Percentiles rank a stretch among this genome's conserved stretches.
Evolutionary conservation across 2,329 filamentous ascomycete species (phyloP).

Genomic region (Huntiella decipiens): DNA sequence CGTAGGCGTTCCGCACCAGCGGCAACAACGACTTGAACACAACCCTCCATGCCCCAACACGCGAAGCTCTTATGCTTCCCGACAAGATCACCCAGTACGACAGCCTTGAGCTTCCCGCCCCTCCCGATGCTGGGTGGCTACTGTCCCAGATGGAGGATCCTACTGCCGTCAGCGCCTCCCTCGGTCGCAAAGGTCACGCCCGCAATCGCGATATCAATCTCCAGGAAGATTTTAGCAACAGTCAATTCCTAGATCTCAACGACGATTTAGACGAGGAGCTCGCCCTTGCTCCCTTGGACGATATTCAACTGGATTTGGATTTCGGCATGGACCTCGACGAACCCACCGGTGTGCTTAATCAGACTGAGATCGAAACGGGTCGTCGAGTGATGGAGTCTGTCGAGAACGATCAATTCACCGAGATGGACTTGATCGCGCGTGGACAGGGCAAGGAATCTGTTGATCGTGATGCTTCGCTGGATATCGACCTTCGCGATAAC

Average conservation of each 20-base stretch:
- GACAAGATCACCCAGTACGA: slow-evolving; percentile 90
- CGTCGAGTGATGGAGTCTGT: slow-evolving; percentile 57
- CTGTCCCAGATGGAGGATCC: slow-evolving; percentile 54
- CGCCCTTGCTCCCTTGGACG: slow-evolving; percentile 37
- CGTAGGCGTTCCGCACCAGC: slow-evolving; percentile 74
- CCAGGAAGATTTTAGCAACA: slow-evolving; percentile 51
- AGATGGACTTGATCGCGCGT: slow-evolving; percentile 37
- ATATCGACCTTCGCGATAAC: slow-evolving; percentile 34
- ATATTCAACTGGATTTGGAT: slow-evolving; percentile 55
- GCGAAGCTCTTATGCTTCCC: slow-evolving; percentile 71
- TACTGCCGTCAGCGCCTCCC: slow-evolving; percentile 26
- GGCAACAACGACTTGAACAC: slow-evolving; percentile 92
- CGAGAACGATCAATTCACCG: slow-evolving; percentile 52
- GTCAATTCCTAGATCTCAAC: slow-evolving; percentile 60
- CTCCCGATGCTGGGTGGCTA: slow-evolving; percentile 73
- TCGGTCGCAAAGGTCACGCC: slow-evolving; percentile 36
- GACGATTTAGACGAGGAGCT: slow-evolving; percentile 39
- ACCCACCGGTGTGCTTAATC: slow-evolving; percentile 29
- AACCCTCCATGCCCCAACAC: slow-evolving; percentile 60
- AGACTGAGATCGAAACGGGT: slow-evolving; percentile 62
- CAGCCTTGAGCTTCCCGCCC: slow-evolving; percentile 54
- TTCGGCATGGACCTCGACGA: slow-evolving; percentile 58
- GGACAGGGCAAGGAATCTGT: slow-evolving; percentile 31
- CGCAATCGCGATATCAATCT: slow-evolving; percentile 48
- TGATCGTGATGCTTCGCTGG: slow-evolving; percentile 36